Conservation (phyloP, 441 rosid genomes). For the Croton laevigatus region DNA sequence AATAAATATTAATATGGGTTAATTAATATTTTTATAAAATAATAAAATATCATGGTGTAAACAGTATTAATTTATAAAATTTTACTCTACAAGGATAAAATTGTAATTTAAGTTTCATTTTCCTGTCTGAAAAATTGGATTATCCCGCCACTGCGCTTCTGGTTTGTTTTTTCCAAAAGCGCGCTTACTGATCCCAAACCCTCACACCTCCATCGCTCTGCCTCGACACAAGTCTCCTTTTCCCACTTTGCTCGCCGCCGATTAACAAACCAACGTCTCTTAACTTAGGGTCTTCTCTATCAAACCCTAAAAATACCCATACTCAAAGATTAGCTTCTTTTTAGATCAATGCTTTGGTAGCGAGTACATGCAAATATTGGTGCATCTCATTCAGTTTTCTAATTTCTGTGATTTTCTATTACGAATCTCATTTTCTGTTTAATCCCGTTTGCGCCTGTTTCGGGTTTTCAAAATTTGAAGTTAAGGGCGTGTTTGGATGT, state of each 20-base stretch:
- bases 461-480: neutral
- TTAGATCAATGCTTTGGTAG: neutral
- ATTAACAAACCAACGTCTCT: neutral
- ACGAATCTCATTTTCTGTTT: neutral
- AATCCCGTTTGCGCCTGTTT: neutral
- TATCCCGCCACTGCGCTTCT: slow-evolving; percentile 15
- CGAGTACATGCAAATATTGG: neutral
- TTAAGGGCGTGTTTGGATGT: too few relatives aligned
- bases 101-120: too few relatives aligned
- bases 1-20: too few relatives aligned
- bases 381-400: neutral
- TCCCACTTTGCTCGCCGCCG: slow-evolving; percentile 3
- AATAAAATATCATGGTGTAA: too few relatives aligned
- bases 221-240: neutral
- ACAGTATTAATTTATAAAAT: too few relatives aligned
- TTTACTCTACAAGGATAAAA: too few relatives aligned
- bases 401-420: neutral
- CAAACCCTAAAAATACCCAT: neutral
- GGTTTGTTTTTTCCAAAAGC: slow-evolving; percentile 13
- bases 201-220: neutral
- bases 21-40: too few relatives aligned
- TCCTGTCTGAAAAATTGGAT: too few relatives aligned
- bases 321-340: neutral
- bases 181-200: neutral
- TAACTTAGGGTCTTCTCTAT: neutral